Base-by-base conservation (phyloP, 2,329 filamentous ascomycete species). In the Dissoconium aciculare region DNA sequence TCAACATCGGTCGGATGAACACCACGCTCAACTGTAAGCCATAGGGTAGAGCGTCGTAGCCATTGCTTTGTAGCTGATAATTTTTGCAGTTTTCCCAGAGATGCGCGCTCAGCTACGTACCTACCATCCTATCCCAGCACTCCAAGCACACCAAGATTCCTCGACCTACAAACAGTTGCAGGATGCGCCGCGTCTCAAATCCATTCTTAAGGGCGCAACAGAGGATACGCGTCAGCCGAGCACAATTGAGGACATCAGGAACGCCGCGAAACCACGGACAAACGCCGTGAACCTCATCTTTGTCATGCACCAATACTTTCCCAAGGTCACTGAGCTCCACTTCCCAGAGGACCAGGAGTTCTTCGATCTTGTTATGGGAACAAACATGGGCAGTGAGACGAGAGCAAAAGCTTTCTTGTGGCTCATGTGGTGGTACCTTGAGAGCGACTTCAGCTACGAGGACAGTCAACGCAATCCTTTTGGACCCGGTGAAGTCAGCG, bases 361-460 rank as follows among this genome's bases (percentile, higher is more conserved):
- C 54, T 92, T 94, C 54, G 89, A 98, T 48, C 69, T 98, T 11
- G 78, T 98, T 46, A 95, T 95, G 85, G 77, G 82, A 50, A 76
- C 77, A 2, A 78, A 80, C 14, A 69, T 83, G 37, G 82, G 76
- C 34, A 95, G 85, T 55, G 60, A 66, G 43, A 92, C 82, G 38
- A 72, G 89, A 39, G 85, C 89, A 1, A 74, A 64, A 26, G 87
- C 87, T 1, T 98, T 98, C 45, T 60, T 98, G 12, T 98, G 89
- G 89, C 64, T 98, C 40, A 91, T 98, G 74, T 98, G 89, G 89
- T 94, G 89, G 64, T 95, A 98, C 51, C 68, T 98, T 11, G 89
- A 98, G 54, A 93, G 85, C 15, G 83, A 94, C 52, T 95, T 94
- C 44, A 81, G 81, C 0, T 74, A 78, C 44, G 81, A 93, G 47